A percentile compares a stretch with the other conserved stretches of the same genome.
phyloP scores from a whole-genome alignment of 2,329 filamentous ascomycete species.

The Trichoderma arundinaceum region DNA sequence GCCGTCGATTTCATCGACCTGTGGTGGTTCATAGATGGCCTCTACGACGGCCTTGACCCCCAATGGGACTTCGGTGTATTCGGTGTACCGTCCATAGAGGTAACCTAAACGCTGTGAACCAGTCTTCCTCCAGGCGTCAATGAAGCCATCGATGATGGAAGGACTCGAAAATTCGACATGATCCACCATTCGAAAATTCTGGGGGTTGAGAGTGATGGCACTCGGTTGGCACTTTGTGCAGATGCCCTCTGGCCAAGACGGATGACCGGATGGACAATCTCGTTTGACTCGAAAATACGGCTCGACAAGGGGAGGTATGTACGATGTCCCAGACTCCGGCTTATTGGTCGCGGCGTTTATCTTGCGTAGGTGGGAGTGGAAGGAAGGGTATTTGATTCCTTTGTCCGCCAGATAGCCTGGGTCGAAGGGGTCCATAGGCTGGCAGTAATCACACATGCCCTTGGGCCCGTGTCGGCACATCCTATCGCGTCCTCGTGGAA shows the following conservation, averaged over 20 bases:
- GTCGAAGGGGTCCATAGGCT: constrained; percentile 93
- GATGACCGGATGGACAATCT: constrained; percentile 91
- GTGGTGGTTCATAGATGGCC: constrained; percentile 95
- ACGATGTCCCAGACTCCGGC: constrained; percentile 89
- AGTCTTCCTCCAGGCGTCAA: constrained; percentile 89
- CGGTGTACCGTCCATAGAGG: constrained; percentile 86
- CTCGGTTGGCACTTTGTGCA: constrained; percentile 98
- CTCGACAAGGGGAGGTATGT: constrained; percentile 92
- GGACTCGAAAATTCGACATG: constrained; percentile 95
- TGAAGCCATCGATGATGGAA: constrained; percentile 82
- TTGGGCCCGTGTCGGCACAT: constrained; percentile 97
- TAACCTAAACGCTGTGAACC: constrained; percentile 86
- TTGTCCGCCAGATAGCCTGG: constrained; percentile 87
- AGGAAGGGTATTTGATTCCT: constrained; percentile 98
- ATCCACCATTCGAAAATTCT: constrained; percentile 95
- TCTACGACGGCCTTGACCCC: constrained; percentile 96
- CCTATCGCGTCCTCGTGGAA: constrained; percentile 75
- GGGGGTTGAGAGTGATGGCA: constrained; percentile 92
- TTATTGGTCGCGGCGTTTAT: constrained; percentile 97
- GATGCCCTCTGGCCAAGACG: constrained; percentile 92
- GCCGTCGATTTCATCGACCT: constrained; percentile 86
- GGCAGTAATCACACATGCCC: constrained; percentile 99
- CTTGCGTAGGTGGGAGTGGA: constrained; percentile 92
- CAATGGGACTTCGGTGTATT: constrained; percentile 90
- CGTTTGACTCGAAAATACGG: constrained; percentile 88